A percentile compares a stretch with the other conserved stretches of the same genome.
These are phyloP conservation scores for Cymbopogon flexuosus DNA, from an alignment of 202 grass and related monocot genomes.

Conservation along the genomic window DNA sequence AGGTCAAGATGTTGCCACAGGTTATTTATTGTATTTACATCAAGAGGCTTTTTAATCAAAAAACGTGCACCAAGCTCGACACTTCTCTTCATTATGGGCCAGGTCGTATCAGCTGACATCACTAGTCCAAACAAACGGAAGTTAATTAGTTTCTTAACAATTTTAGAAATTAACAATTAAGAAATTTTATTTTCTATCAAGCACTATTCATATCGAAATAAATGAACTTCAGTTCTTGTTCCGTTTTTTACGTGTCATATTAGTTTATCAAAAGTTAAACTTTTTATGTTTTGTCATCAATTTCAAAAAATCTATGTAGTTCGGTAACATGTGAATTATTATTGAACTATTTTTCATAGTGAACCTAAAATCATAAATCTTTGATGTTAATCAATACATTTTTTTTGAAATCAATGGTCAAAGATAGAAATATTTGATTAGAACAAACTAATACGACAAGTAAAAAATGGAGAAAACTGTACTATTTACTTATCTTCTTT, in stretches of 20 bases:
- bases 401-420: neutral
- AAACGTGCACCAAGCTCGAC: constrained; percentile 20
- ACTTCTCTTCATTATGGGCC: neutral
- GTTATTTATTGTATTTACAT: neutral
- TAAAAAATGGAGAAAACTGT: neutral
- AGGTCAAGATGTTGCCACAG: constrained; percentile 31
- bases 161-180: neutral
- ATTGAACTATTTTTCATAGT: neutral
- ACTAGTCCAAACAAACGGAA: constrained; percentile 1
- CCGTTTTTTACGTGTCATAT: neutral
- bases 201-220: neutral
- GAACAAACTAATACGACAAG: neutral
- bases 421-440: neutral
- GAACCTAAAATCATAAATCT: neutral
- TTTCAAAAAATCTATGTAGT: neutral
- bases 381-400: neutral
- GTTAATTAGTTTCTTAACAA: neutral
- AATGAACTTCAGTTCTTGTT: neutral
- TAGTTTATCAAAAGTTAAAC: neutral
- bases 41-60: constrained; percentile 36
- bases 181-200: neutral
- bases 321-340: neutral
- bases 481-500: too few species aligned
- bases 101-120: constrained; percentile 25
- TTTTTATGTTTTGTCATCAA: neutral